Conservation (phyloP, 2,329 filamentous ascomycete species). For the Venturia oleaginea region DNA sequence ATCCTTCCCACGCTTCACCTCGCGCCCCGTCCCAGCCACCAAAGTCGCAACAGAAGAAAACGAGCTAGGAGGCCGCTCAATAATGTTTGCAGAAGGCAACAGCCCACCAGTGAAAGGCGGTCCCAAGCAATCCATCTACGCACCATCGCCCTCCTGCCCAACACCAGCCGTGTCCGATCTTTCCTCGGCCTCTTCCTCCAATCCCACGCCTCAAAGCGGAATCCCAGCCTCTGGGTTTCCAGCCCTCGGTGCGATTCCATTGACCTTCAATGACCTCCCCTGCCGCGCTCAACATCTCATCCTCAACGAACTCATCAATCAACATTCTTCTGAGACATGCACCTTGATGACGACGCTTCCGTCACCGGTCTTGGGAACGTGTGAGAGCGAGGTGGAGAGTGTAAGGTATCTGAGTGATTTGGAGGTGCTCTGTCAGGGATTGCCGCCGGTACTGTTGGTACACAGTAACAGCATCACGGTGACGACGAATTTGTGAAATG, state of each 20-base stretch:
- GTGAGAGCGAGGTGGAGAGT: slow-evolving; percentile 59
- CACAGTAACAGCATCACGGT: slow-evolving; percentile 88
- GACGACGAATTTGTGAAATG: slow-evolving; percentile 53
- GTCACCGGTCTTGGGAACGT: slow-evolving; percentile 69
- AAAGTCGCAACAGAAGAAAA: slow-evolving; percentile 44
- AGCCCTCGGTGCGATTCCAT: slow-evolving; percentile 53
- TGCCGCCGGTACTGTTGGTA: slow-evolving; percentile 70
- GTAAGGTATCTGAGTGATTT: slow-evolving; percentile 67
- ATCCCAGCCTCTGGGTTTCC: slow-evolving; percentile 36
- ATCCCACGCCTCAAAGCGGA: not conserved
- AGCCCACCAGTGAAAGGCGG: slow-evolving; percentile 15
- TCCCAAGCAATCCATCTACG: not conserved
- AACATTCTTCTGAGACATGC: slow-evolving; percentile 49
- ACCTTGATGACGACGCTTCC: slow-evolving; percentile 79
- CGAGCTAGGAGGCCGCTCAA: slow-evolving; percentile 57
- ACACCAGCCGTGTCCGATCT: not conserved
- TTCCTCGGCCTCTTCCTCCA: slow-evolving; percentile 1
- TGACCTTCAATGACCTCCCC: slow-evolving; percentile 81
- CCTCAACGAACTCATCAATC: slow-evolving; percentile 70
- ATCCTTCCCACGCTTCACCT: slow-evolving; percentile 59
- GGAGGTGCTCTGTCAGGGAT: slow-evolving; percentile 65
- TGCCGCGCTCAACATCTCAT: slow-evolving; percentile 79
- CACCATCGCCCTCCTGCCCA: not conserved
- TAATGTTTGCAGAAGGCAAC: slow-evolving; percentile 59
- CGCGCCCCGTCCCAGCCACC: slow-evolving; percentile 62